These are phyloP conservation scores for Hibiscus tridactylites DNA, from an alignment of 345 rosid species.

Conservation along the genomic window DNA sequence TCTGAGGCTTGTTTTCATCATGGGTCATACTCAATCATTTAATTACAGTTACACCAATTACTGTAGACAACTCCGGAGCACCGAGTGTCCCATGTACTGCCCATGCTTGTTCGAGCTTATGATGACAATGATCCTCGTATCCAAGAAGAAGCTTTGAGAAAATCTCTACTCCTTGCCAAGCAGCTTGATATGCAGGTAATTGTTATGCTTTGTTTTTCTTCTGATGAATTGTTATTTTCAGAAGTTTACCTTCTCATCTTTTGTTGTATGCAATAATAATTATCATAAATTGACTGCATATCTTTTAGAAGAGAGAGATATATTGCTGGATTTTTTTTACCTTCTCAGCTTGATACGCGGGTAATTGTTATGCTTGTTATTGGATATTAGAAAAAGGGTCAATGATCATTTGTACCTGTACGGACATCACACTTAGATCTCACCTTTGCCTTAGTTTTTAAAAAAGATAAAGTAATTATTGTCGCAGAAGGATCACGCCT, in stretches of 20 bases:
- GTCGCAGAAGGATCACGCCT: not conserved
- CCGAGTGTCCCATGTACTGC: slow-evolving; percentile 56
- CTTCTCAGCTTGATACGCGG: no score
- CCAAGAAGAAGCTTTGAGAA: slow-evolving; percentile 87
- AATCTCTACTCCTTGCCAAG: slow-evolving; percentile 58
- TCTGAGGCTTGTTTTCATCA: not conserved
- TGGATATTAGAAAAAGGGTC: not conserved
- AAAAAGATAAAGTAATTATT: not conserved
- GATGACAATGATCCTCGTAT: slow-evolving; percentile 90
- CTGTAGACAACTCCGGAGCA: slow-evolving; percentile 70
- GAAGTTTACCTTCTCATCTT: not conserved
- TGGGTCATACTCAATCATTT: slow-evolving; percentile 8
- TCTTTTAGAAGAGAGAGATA: not conserved
- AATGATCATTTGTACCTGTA: not conserved
- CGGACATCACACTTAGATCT: not conserved
- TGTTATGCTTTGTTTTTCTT: slow-evolving; percentile 18
- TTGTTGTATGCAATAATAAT: not conserved
- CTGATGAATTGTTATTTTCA: not conserved
- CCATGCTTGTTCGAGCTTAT: slow-evolving; percentile 86
- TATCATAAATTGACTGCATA: not conserved
- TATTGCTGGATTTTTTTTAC: no score
- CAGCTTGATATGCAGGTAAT: slow-evolving; percentile 85
- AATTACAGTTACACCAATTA: slow-evolving; percentile 11
- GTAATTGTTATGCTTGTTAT: not conserved
- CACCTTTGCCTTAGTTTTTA: not conserved